These are phyloP conservation scores for Torrubiellomyces zombiae DNA, from an alignment of 2,329 filamentous ascomycete species.

Conservation along the genomic window DNA sequence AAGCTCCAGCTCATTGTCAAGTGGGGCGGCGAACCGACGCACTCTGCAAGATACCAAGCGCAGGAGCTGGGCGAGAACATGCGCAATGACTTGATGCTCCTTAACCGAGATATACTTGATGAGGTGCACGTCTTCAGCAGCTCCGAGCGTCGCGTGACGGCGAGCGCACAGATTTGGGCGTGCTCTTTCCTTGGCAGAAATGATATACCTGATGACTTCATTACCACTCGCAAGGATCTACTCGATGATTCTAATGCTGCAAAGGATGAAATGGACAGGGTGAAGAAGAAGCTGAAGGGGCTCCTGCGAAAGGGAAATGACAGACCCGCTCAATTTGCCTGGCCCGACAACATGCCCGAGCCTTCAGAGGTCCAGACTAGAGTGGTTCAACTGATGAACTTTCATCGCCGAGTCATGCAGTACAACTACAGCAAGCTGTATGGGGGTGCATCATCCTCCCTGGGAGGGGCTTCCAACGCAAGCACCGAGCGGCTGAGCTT, in stretches of 20 bases:
- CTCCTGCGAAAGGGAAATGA: constrained; percentile 83
- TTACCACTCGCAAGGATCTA: constrained; percentile 83
- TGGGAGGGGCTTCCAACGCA: constrained; percentile 38
- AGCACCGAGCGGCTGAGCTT: constrained; percentile 27
- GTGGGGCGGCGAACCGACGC: constrained; percentile 96
- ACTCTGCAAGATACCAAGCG: constrained; percentile 89
- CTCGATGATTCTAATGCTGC: constrained; percentile 95
- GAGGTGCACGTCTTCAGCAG: constrained; percentile 93
- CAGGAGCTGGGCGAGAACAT: constrained; percentile 92
- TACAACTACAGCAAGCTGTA: constrained; percentile 77
- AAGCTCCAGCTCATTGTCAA: constrained; percentile 97
- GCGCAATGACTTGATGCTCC: constrained; percentile 80
- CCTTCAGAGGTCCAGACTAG: constrained; percentile 83
- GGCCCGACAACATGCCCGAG: constrained; percentile 88
- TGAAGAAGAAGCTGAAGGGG: constrained; percentile 97
- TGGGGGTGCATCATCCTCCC: constrained; percentile 45
- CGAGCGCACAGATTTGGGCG: constrained; percentile 92
- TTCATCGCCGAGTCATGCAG: constrained; percentile 88
- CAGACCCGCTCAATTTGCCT: constrained; percentile 91
- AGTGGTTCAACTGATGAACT: constrained; percentile 94
- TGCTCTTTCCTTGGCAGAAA: constrained; percentile 77
- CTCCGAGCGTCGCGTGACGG: constrained; percentile 84
- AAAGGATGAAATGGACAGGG: constrained; percentile 98
- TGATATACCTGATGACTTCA: constrained; percentile 70
- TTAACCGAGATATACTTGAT: constrained; percentile 83